A percentile compares a stretch with the other conserved stretches of the same genome.
Evolutionary conservation across 768 basidiomycete genomes (phyloP).

Genomic region (Leccinum variicolor): DNA sequence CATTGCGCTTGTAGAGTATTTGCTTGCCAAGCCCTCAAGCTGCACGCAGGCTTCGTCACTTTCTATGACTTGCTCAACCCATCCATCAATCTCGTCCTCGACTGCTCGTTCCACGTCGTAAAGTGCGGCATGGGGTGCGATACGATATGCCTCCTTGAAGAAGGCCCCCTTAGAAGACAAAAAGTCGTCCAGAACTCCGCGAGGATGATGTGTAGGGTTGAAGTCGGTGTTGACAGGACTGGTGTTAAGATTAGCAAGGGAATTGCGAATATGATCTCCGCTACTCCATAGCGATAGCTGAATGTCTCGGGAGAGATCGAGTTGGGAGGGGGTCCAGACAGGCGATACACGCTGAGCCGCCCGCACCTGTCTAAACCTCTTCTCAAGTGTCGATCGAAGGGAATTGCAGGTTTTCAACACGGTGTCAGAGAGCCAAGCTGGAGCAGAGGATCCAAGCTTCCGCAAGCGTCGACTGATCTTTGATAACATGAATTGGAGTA

Average conservation of each 20-base stretch:
- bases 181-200: not conserved
- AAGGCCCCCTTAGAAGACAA: constrained; percentile 6
- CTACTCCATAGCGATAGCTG: not conserved
- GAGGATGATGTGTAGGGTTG: not conserved
- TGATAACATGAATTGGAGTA: constrained; percentile 27
- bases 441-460: constrained; percentile 24
- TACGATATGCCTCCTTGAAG: constrained; percentile 2
- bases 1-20: constrained; percentile 27
- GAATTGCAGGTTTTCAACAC: constrained; percentile 33
- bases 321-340: constrained; percentile 28
- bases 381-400: constrained; percentile 23
- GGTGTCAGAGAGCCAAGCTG: constrained; percentile 34
- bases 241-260: not conserved
- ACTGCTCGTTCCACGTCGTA: constrained; percentile 38
- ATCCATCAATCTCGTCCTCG: constrained; percentile 29
- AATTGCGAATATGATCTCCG: not conserved
- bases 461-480: constrained; percentile 26
- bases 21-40: constrained; percentile 21
- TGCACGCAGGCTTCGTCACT: constrained; percentile 3
- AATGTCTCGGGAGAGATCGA: not conserved
- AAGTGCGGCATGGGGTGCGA: constrained; percentile 15
- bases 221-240: not conserved
- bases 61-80: constrained; percentile 20
- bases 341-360: constrained; percentile 24
- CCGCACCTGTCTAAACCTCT: constrained; percentile 35